phyloP scores from a whole-genome alignment of 441 rosid species.

The Hura crepitans region DNA sequence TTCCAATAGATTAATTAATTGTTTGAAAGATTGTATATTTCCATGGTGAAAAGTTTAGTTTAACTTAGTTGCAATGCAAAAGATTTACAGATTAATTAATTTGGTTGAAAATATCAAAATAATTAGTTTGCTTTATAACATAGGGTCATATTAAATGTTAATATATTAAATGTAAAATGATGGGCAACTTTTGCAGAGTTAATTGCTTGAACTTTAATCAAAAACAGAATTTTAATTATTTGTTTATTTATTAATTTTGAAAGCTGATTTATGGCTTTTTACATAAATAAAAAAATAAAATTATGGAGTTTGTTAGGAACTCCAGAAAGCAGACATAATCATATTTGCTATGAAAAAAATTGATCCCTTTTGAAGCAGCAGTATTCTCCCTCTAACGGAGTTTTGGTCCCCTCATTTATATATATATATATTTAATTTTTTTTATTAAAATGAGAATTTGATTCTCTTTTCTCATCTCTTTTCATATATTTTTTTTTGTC shows the following conservation, averaged over 20 bases:
- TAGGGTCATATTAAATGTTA: no score
- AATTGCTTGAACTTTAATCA: conserved; percentile 24
- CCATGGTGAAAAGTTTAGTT: no score
- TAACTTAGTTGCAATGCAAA: no score
- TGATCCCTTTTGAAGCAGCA: conserved; percentile 33
- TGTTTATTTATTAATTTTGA: background rate
- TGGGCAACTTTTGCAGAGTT: conserved; percentile 1
- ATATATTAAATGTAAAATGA: background rate
- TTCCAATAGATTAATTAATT: no score
- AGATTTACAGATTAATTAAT: no score
- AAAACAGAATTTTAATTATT: background rate
- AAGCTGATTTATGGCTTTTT: conserved; percentile 18
- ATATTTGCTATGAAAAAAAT: conserved; percentile 34
- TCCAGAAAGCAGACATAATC: conserved; percentile 39
- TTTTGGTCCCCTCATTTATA: conserved; percentile 35
- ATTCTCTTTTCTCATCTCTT: conserved; percentile 19
- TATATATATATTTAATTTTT: background rate
- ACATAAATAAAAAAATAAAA: conserved; percentile 3
- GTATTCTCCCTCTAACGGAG: conserved; percentile 25
- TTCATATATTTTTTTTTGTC: background rate
- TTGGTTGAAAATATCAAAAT: no score
- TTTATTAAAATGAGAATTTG: conserved; percentile 21
- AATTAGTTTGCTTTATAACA: no score
- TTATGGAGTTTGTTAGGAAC: conserved; percentile 31
- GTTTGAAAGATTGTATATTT: no score